These are phyloP conservation scores for Cafeteria roenbergensis DNA, from an alignment of 108 stramenopile genomes.

Conservation along the genomic window DNA sequence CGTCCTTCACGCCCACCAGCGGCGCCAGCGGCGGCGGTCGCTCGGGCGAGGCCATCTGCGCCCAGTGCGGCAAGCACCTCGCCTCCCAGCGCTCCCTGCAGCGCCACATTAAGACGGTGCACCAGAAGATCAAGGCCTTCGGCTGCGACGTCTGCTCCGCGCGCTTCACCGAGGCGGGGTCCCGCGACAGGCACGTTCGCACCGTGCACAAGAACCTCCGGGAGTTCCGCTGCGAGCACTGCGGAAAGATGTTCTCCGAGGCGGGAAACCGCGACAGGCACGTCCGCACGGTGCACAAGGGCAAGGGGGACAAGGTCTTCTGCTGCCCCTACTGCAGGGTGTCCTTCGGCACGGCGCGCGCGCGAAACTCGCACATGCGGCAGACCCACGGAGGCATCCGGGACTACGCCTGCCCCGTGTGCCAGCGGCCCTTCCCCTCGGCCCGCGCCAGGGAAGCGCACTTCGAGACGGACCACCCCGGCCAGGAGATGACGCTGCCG, in stretches of 20 bases:
- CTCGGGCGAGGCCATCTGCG: too few species aligned
- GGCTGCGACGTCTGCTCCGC: slow-evolving; percentile 26
- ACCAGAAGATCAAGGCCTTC: slow-evolving; percentile 20
- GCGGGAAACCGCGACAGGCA: slow-evolving; percentile 7
- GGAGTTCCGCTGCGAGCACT: slow-evolving; percentile 30
- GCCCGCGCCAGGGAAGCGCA: not conserved
- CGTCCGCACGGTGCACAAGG: slow-evolving; percentile 8
- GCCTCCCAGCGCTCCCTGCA: slow-evolving; percentile 7
- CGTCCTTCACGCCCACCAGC: too few species aligned
- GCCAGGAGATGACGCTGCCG: too few species aligned
- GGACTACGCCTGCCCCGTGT: slow-evolving; percentile 22
- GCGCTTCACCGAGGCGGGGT: slow-evolving; percentile 20
- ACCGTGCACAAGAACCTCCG: slow-evolving; percentile 13
- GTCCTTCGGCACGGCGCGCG: slow-evolving; percentile 7
- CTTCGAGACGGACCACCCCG: not conserved
- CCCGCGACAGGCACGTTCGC: slow-evolving; percentile 4
- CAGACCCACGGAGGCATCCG: slow-evolving; percentile 18
- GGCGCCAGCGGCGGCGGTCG: too few species aligned
- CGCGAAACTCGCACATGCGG: slow-evolving; percentile 2
- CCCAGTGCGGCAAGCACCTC: slow-evolving; percentile 10
- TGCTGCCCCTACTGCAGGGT: slow-evolving; percentile 24
- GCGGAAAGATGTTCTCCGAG: slow-evolving; percentile 25
- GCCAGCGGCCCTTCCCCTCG: slow-evolving; percentile 18
- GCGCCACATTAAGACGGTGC: slow-evolving; percentile 12
- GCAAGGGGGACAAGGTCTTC: slow-evolving; percentile 26